Conservation (phyloP, 768 basidiomycete species). For the Pleurotus tuoliensis region DNA sequence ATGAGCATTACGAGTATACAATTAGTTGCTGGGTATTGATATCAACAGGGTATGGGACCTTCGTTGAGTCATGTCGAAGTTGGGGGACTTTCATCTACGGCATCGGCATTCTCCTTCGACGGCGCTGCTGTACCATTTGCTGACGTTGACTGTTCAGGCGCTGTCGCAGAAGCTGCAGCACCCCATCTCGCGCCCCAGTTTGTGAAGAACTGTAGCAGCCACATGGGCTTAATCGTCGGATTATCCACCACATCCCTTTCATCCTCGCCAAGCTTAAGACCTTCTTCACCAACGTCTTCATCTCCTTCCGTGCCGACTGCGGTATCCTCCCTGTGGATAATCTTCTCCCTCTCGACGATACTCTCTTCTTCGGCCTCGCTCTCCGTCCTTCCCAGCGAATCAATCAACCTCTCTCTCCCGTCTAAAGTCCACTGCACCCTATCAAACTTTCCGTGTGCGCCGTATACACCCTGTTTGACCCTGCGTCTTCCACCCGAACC, state of each 20-base stretch:
- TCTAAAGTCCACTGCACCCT: constrained; percentile 70
- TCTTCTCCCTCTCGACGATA: constrained; percentile 20
- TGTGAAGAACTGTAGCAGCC: constrained; percentile 73
- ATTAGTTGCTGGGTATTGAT: no score
- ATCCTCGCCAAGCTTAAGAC: constrained; percentile 29
- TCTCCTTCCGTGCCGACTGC: constrained; percentile 2
- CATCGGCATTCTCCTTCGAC: no score
- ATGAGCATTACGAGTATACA: no score
- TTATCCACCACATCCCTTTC: constrained; percentile 57
- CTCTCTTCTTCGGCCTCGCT: constrained; percentile 74
- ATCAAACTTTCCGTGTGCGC: constrained; percentile 58
- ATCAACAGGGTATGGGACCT: no score
- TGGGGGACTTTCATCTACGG: no score
- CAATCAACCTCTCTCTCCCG: constrained; percentile 58
- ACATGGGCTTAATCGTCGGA: constrained; percentile 65
- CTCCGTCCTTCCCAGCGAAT: constrained; percentile 67
- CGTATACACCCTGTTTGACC: constrained; percentile 45
- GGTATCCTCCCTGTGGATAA: constrained; percentile 1
- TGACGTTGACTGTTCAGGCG: neutral
- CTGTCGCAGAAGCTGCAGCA: constrained; percentile 19
- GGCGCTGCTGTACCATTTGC: no score
- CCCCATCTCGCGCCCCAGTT: constrained; percentile 72
- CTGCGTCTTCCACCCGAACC: constrained; percentile 48
- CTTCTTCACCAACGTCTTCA: constrained; percentile 20
- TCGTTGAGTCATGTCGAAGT: no score